These are phyloP conservation scores for Podila epicladia DNA, from an alignment of 192 early-diverging fungal species.

Conservation along the genomic window DNA sequence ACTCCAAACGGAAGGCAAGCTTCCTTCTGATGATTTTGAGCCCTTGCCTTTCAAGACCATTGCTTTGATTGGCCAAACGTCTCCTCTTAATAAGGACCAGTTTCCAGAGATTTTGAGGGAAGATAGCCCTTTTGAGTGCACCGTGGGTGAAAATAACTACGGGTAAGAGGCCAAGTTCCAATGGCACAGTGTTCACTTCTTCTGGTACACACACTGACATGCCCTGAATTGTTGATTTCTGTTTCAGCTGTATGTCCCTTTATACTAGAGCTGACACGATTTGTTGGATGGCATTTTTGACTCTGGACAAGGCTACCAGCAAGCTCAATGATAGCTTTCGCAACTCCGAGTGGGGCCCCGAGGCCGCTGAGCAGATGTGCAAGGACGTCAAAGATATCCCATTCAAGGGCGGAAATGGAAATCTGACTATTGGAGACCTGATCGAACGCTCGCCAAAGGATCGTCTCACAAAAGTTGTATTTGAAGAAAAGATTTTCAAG, in stretches of 20 bases:
- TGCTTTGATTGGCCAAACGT: neutral
- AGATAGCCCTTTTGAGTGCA: neutral
- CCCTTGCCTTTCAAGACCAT: neutral
- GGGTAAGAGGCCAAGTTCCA: neutral
- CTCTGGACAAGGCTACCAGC: neutral
- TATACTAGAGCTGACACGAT: neutral
- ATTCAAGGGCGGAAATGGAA: neutral
- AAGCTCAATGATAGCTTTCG: neutral
- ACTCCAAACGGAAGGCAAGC: neutral
- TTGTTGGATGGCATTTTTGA: neutral
- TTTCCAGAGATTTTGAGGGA: neutral
- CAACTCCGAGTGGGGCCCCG: conserved; percentile 28
- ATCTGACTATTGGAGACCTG: conserved; percentile 25
- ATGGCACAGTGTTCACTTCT: too few relatives aligned
- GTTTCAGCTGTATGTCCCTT: neutral
- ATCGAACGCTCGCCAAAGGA: conserved; percentile 19
- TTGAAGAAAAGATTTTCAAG: conserved; percentile 29
- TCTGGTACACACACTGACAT: too few relatives aligned
- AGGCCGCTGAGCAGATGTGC: conserved; percentile 1
- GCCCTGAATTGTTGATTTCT: neutral
- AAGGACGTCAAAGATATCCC: neutral
- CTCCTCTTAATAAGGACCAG: neutral
- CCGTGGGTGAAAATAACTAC: neutral
- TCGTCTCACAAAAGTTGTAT: conserved; percentile 11
- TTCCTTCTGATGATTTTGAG: neutral